Conservation (phyloP, 495 filamentous ascomycete genomes). For the Penicillium flavigenum region DNA sequence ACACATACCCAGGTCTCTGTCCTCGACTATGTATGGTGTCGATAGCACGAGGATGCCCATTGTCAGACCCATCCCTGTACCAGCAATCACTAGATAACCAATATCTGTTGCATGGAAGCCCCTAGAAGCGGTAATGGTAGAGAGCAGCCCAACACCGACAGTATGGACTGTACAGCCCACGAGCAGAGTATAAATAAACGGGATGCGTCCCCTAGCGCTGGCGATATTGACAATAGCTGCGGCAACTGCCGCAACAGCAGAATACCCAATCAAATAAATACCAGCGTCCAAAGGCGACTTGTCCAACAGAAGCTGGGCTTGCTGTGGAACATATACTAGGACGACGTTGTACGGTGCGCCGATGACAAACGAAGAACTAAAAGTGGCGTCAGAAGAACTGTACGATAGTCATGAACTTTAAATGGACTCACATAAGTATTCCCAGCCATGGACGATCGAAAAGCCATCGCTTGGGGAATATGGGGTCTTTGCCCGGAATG, state of each 20-base stretch:
- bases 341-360: conserved; percentile 57
- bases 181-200: conserved; percentile 49
- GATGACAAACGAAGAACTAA: conserved; percentile 29
- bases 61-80: conserved; percentile 45
- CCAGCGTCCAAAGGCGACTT: conserved; percentile 49
- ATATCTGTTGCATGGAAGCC: conserved; percentile 40
- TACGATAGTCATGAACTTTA: not conserved
- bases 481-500: conserved; percentile 31
- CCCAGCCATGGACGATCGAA: conserved; percentile 36
- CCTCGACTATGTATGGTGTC: conserved; percentile 48
- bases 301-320: conserved; percentile 57
- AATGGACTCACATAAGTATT: conserved; percentile 31
- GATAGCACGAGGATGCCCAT: conserved; percentile 50
- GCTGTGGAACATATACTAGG: conserved; percentile 58
- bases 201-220: conserved; percentile 41
- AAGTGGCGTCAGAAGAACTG: conserved; percentile 4
- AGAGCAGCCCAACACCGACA: conserved; percentile 51
- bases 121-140: conserved; percentile 34
- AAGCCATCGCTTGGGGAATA: conserved; percentile 39
- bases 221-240: conserved; percentile 49
- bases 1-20: conserved; percentile 45
- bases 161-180: conserved; percentile 49
- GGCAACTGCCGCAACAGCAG: conserved; percentile 47
- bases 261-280: conserved; percentile 56
- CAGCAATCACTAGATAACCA: conserved; percentile 55